Evolutionary conservation across 805 yeast species (phyloP).

Genomic region (Grigorovia humatica): DNA sequence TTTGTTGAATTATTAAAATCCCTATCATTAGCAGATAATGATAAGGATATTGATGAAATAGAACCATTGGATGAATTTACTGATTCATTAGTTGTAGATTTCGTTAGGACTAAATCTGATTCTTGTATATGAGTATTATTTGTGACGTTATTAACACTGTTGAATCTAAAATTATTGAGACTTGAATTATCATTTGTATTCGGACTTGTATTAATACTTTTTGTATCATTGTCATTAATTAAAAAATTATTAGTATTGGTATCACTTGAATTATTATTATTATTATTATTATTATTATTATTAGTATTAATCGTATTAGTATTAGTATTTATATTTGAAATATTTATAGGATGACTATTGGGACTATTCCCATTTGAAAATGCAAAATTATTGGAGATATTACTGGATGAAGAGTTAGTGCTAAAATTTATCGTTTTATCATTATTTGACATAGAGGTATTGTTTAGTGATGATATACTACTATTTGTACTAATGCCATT

Average conservation of each 20-base stretch:
- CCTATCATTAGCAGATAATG: not conserved
- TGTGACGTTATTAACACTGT: not conserved
- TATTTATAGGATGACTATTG: not conserved
- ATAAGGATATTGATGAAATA: slow-evolving; percentile 5
- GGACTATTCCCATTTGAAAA: not conserved
- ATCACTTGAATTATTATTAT: not conserved
- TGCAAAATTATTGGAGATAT: not conserved
- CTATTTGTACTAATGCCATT: not conserved
- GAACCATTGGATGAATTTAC: slow-evolving; percentile 6
- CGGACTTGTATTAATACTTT: not conserved
- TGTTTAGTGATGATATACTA: not conserved
- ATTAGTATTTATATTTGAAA: not conserved
- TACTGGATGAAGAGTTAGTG: too few relatives aligned
- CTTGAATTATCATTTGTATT: not conserved
- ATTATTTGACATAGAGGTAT: not conserved
- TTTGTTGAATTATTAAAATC: not conserved
- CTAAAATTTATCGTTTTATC: not conserved
- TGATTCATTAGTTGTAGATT: slow-evolving; percentile 5
- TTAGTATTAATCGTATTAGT: too few relatives aligned
- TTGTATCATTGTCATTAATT: not conserved
- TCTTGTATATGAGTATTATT: not conserved
- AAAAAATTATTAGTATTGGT: not conserved
- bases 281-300: not conserved
- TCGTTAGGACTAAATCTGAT: not conserved
- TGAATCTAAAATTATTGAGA: slow-evolving; percentile 1